phyloP scores from a whole-genome alignment of 768 basidiomycete genomes.

The Lenzites betulinus region DNA sequence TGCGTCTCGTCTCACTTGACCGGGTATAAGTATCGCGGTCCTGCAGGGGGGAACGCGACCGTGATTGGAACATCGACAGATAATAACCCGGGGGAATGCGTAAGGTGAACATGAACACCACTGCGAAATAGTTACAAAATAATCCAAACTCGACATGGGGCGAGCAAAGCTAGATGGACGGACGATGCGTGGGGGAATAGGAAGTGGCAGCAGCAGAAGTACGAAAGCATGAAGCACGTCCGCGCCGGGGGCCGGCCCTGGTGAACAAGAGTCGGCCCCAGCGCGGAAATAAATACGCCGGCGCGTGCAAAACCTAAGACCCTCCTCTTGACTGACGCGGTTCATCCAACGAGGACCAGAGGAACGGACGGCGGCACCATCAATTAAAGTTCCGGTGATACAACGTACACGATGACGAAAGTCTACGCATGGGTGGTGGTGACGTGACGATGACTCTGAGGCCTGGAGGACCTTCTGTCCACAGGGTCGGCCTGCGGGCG shows the following conservation, averaged over 20 bases:
- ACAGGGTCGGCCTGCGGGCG: constrained; percentile 15
- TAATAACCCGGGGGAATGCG: neutral
- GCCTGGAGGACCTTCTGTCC: no score
- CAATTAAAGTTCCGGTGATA: constrained; percentile 3
- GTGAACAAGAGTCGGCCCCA: neutral
- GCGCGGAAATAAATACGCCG: constrained; percentile 15
- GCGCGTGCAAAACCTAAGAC: constrained; percentile 4
- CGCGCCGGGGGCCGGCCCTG: constrained; percentile 4
- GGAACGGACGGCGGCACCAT: neutral
- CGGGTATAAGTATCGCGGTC: constrained; percentile 8
- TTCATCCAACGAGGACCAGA: neutral
- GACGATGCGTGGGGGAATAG: neutral
- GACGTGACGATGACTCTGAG: constrained; percentile 7
- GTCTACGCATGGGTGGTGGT: constrained; percentile 13
- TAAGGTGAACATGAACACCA: constrained; percentile 11
- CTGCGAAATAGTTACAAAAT: constrained; percentile 10
- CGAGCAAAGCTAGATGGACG: neutral
- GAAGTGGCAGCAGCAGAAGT: constrained; percentile 8
- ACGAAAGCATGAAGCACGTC: constrained; percentile 8
- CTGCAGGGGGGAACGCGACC: neutral
- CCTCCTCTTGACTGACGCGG: constrained; percentile 5
- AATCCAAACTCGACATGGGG: constrained; percentile 2
- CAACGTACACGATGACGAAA: constrained; percentile 17
- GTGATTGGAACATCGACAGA: neutral
- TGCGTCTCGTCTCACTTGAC: constrained; percentile 12